These are phyloP conservation scores for Pythium sp. DNA, from an alignment of 352 stramenopile species.

Conservation along the genomic window DNA sequence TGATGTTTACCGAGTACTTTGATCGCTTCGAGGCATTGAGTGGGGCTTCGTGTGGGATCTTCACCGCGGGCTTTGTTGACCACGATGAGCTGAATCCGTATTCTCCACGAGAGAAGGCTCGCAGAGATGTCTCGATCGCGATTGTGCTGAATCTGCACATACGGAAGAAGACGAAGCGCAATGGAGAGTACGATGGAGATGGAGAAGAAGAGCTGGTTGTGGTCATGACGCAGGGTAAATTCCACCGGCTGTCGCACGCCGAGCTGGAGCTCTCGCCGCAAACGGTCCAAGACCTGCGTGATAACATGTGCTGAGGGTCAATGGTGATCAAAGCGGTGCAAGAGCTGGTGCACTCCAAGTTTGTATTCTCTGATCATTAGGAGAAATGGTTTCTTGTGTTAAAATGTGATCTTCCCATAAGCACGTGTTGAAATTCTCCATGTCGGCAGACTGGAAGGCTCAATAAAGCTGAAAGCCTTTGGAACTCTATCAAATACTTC, in stretches of 20 bases:
- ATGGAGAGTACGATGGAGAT: background rate
- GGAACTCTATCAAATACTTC: no score
- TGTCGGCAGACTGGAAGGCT: background rate
- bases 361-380: background rate
- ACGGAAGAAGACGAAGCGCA: background rate
- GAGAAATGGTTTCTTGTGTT: no score
- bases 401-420: no score
- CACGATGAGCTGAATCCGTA: no score
- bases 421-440: no score
- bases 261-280: background rate
- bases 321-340: background rate
- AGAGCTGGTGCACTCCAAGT: background rate
- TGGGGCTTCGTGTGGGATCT: background rate
- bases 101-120: no score
- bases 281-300: background rate
- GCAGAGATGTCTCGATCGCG: conserved; percentile 14
- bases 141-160: conserved; percentile 1
- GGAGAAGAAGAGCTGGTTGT: background rate
- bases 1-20: background rate
- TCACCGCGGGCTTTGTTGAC: background rate
- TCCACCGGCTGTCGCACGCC: background rate
- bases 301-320: background rate
- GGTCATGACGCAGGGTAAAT: background rate
- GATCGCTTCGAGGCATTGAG: background rate
- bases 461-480: no score